phyloP scores from a whole-genome alignment of 2,329 filamentous ascomycete species.

The Fusarium sp. region DNA sequence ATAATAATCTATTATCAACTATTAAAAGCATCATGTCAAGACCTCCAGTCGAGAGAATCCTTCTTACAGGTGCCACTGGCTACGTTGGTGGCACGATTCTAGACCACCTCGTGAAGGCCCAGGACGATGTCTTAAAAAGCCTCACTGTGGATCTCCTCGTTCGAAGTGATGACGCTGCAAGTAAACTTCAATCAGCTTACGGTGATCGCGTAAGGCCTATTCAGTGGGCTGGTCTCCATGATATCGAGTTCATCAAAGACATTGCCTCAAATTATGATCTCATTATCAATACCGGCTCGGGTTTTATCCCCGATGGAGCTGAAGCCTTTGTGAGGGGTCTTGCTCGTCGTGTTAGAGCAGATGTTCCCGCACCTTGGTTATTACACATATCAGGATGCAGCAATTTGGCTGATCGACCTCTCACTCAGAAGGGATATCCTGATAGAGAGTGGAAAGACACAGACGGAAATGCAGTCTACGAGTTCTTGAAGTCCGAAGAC shows the following conservation, averaged over 20 bases:
- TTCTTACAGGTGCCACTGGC: slow-evolving; percentile 1
- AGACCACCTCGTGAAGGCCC: not conserved
- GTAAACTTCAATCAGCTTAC: not conserved
- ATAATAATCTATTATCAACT: no score
- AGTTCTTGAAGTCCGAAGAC: not conserved
- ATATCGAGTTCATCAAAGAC: not conserved
- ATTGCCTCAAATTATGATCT: not conserved
- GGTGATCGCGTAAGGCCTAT: not conserved
- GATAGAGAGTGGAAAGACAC: not conserved
- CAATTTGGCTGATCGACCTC: not conserved
- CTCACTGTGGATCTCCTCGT: not conserved
- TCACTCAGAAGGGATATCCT: not conserved
- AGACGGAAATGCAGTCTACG: not conserved
- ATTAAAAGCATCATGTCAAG: not conserved
- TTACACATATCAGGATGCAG: not conserved
- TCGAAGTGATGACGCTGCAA: not conserved
- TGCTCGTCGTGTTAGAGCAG: not conserved
- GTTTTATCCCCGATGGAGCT: not conserved
- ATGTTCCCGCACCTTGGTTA: not conserved
- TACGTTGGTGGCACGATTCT: not conserved
- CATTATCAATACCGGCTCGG: not conserved
- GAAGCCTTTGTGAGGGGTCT: slow-evolving; percentile 1
- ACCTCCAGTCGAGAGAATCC: not conserved
- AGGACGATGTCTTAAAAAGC: not conserved
- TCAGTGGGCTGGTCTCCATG: not conserved